Percentiles rank a stretch among this genome's conserved stretches.
phyloP scores from a whole-genome alignment of 108 stramenopile species.

The Skeletonema marinoi region DNA sequence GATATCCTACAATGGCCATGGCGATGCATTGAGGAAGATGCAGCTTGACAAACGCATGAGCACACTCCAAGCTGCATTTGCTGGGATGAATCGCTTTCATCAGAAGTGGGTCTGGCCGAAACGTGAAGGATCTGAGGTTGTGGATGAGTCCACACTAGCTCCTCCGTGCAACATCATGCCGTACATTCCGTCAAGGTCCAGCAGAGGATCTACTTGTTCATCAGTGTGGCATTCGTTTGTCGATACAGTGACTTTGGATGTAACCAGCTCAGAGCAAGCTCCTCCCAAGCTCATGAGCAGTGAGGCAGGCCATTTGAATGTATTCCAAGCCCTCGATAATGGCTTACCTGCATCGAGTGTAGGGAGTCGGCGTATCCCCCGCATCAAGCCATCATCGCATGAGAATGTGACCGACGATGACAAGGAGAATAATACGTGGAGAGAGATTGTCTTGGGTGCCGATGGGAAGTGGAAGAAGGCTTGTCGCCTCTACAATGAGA shows the following conservation, averaged over 20 bases:
- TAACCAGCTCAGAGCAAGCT: not conserved
- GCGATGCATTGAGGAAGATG: not conserved
- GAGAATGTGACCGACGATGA: not conserved
- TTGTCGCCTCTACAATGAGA: not conserved
- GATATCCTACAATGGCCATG: not conserved
- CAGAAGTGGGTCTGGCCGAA: conserved; percentile 19
- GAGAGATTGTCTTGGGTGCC: conserved; percentile 13
- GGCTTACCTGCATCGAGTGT: not conserved
- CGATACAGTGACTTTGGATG: not conserved
- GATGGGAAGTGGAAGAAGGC: conserved; percentile 17
- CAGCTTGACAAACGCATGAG: not conserved
- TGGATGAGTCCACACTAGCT: conserved; percentile 11
- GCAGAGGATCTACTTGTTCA: conserved; percentile 6
- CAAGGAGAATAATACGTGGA: conserved; percentile 6
- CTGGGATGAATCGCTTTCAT: conserved; percentile 1
- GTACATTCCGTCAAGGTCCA: conserved; percentile 5
- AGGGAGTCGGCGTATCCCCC: not conserved
- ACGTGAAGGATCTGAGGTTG: conserved; percentile 6
- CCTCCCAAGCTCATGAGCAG: not conserved
- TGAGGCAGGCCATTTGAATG: conserved; percentile 6
- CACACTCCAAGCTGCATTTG: not conserved
- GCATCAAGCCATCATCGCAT: not conserved
- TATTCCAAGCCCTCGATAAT: not conserved
- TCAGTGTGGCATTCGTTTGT: conserved; percentile 11
- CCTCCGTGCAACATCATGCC: conserved; percentile 24